Conservation (phyloP, 208 protist genomes). For the Leishmania martiniquensis region DNA sequence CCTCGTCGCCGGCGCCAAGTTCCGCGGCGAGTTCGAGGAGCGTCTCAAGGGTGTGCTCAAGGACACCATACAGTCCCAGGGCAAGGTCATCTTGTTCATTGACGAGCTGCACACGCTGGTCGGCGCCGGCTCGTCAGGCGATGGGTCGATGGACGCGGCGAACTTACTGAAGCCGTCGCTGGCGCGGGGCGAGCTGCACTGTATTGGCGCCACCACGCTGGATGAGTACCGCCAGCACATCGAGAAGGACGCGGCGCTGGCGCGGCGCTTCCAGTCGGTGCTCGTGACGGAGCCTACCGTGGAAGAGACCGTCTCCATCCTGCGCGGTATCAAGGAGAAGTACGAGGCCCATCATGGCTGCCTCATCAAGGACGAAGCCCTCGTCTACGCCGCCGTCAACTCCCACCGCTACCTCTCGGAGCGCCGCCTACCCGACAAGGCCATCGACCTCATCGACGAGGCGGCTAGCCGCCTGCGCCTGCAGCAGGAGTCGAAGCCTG, state of each 20-base stretch:
- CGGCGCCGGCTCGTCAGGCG: slow-evolving; percentile 94
- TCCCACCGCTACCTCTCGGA: slow-evolving; percentile 97
- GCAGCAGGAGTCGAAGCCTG: slow-evolving; percentile 96
- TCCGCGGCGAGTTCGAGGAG: slow-evolving; percentile 99
- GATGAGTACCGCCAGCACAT: slow-evolving; percentile 98
- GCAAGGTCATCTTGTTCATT: slow-evolving; percentile 99
- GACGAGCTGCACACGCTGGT: slow-evolving; percentile 99
- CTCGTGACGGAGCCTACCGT: slow-evolving; percentile 96
- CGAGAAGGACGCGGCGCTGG: slow-evolving; percentile 98
- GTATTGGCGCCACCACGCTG: slow-evolving; percentile 98
- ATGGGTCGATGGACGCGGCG: slow-evolving; percentile 97
- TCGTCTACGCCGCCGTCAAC: slow-evolving; percentile 90
- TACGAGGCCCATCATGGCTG: slow-evolving; percentile 94
- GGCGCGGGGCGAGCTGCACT: slow-evolving; percentile 96
- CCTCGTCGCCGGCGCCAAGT: slow-evolving; percentile 99
- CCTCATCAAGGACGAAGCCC: slow-evolving; percentile 89
- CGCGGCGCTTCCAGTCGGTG: slow-evolving; percentile 98
- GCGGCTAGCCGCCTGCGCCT: slow-evolving; percentile 93
- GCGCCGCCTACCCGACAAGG: slow-evolving; percentile 98
- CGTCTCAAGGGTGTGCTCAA: slow-evolving; percentile 99
- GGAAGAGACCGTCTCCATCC: slow-evolving; percentile 97
- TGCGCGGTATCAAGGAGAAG: slow-evolving; percentile 95
- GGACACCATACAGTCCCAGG: slow-evolving; percentile 96
- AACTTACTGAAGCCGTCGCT: slow-evolving; percentile 99
- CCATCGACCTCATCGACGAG: slow-evolving; percentile 99